These are phyloP conservation scores for Pelargonium australe DNA, from an alignment of 441 rosid genomes.

Conservation along the genomic window DNA sequence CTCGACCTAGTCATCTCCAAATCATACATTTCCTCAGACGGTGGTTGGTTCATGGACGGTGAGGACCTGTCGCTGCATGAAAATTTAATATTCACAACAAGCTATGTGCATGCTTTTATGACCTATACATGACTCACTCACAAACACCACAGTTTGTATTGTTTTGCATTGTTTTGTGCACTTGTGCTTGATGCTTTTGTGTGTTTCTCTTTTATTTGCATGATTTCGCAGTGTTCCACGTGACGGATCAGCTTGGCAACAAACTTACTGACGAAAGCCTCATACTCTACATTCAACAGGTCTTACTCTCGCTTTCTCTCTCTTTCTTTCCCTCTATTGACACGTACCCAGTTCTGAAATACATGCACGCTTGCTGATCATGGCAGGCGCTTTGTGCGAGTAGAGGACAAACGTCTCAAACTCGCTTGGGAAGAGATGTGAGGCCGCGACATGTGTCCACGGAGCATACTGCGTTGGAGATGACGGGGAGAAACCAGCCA, in stretches of 20 bases:
- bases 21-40: slow-evolving; percentile 88
- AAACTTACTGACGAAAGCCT: slow-evolving; percentile 74
- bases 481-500: slow-evolving; percentile 58
- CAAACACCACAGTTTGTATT: background rate
- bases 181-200: slow-evolving; percentile 2
- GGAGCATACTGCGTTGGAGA: slow-evolving; percentile 70
- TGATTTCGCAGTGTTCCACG: slow-evolving; percentile 73
- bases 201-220: slow-evolving; percentile 18
- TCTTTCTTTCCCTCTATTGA: background rate
- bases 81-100: background rate
- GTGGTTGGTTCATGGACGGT: slow-evolving; percentile 98
- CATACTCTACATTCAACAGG: slow-evolving; percentile 74
- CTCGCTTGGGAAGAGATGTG: slow-evolving; percentile 37
- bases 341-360: background rate
- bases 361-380: background rate
- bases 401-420: slow-evolving; percentile 41
- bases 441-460: slow-evolving; percentile 49
- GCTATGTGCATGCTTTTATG: slow-evolving; percentile 5
- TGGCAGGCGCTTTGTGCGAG: slow-evolving; percentile 60
- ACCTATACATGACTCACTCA: slow-evolving; percentile 13
- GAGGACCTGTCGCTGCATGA: slow-evolving; percentile 18
- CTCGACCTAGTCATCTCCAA: slow-evolving; percentile 91
- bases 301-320: slow-evolving; percentile 20
- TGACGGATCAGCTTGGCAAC: slow-evolving; percentile 84
- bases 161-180: background rate